A percentile compares a stretch with the other conserved stretches of the same genome.
phyloP scores from a whole-genome alignment of 2,329 filamentous ascomycete species.

The Huntiella abstrusa region DNA sequence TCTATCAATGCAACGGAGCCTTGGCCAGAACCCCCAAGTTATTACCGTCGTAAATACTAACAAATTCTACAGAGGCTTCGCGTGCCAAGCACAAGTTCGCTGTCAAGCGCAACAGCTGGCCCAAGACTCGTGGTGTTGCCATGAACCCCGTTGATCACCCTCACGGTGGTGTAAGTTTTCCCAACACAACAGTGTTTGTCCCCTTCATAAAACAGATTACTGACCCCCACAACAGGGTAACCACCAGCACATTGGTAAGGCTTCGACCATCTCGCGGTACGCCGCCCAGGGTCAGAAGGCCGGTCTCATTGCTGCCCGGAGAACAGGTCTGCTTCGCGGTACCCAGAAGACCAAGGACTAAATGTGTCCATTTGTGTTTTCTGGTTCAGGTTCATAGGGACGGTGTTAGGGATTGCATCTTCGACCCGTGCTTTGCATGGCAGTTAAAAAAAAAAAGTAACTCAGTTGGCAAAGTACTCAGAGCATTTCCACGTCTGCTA shows the following conservation, averaged over 20 bases:
- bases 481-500: conserved; percentile 9
- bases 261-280: conserved; percentile 97
- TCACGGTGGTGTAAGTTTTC: conserved; percentile 61
- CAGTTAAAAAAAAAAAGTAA: conserved; percentile 25
- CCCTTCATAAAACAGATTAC: conserved; percentile 13
- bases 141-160: conserved; percentile 99
- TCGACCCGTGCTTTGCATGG: conserved; percentile 29
- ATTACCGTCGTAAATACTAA: conserved; percentile 5
- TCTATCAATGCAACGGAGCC: conserved; percentile 3
- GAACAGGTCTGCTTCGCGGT: conserved; percentile 99
- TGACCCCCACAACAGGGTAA: conserved; percentile 55
- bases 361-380: conserved; percentile 17
- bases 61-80: conserved; percentile 60
- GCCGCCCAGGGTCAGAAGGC: conserved; percentile 98
- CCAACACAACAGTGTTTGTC: not conserved
- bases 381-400: conserved; percentile 22
- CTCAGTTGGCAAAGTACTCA: conserved; percentile 24
- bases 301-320: conserved; percentile 98
- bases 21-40: no score
- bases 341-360: conserved; percentile 99
- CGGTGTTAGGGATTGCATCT: conserved; percentile 47
- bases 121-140: conserved; percentile 99
- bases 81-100: conserved; percentile 99
- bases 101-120: conserved; percentile 99
- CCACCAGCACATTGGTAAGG: conserved; percentile 99